Evolutionary conservation across 176 grass and related monocot genomes (phyloP), one percentile per base, ranked within the genome.

Genomic region (Musa itinerans): DNA sequence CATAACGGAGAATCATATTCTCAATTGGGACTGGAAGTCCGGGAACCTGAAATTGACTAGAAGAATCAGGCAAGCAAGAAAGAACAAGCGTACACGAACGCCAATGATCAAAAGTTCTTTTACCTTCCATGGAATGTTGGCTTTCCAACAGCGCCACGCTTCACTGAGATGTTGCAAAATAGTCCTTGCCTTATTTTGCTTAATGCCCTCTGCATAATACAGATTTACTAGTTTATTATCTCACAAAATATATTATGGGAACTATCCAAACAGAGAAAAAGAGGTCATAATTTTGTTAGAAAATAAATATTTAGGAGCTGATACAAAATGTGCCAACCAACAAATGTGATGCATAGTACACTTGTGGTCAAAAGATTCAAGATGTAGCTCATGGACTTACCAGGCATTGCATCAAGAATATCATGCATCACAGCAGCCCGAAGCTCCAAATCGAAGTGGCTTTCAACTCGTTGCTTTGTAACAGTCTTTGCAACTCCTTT

Each of bases 401-500:
- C 85, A 63, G 94, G 94, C 94, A 98, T 98, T 71, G 94, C 94
- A 93, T 98, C 94, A 78, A 98, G 86, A 74, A 98, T 90, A 91
- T 98, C 94, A 65, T 98, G 94, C 94, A 98, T 98, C 76, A 98
- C 94, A 58, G 94, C 94, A 71, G 94, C 94, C 62, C 90, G 83
- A 74, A 98, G 94, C 74, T 98, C 94, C 43, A 98, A 77, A 93
- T 98, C 94, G 29, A 98, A 98, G 59, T 98, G 94, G 70, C 90
- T 93, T 73, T 98, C 94, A 19, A 98, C 94, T 23, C 94, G 90
- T 82, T 98, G 94, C 80, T 98, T 98, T 59, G 94, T 98, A 78
- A 98, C 94, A 78, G 94, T 98, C 83, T 98, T 98, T 72, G 94
- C 94, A 76, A 98, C 90, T 72, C 94, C 94, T 84, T 98, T 98